Conservation (phyloP, 805 yeast genomes). For the Metschnikowia lochheadii region DNA sequence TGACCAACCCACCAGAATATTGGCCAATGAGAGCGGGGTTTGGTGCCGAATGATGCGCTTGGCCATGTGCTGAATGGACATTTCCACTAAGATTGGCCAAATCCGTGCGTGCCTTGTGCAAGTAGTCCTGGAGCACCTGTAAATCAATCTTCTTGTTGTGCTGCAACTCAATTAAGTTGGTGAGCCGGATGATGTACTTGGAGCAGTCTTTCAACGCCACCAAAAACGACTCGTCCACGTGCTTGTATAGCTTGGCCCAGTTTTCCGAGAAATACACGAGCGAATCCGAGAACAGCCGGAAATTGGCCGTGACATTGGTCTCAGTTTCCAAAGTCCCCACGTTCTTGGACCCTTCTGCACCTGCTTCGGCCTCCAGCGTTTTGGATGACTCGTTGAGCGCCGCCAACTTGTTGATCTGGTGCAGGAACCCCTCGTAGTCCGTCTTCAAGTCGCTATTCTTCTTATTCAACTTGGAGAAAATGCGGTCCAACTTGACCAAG, state of each 20-base stretch:
- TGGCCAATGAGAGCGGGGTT: conserved; percentile 25
- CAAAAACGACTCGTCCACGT: conserved; percentile 74
- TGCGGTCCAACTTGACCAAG: conserved; percentile 69
- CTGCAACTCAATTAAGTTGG: conserved; percentile 68
- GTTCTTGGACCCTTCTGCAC: conserved; percentile 4
- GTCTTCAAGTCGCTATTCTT: conserved; percentile 68
- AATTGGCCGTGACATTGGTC: conserved; percentile 21
- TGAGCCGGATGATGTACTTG: conserved; percentile 50
- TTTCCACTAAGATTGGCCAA: conserved; percentile 41
- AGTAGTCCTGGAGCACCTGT: conserved; percentile 79
- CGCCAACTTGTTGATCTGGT: conserved; percentile 66
- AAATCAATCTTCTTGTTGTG: conserved; percentile 90
- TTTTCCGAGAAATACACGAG: conserved; percentile 36
- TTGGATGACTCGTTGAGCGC: conserved; percentile 38
- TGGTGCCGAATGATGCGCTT: conserved; percentile 23
- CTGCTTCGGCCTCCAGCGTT: not conserved
- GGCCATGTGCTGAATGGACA: not conserved
- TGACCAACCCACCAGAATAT: conserved; percentile 33
- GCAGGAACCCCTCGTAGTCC: conserved; percentile 69
- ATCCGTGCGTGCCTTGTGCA: conserved; percentile 67
- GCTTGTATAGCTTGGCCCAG: conserved; percentile 40
- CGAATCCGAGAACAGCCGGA: conserved; percentile 35
- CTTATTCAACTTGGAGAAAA: conserved; percentile 67
- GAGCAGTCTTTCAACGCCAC: conserved; percentile 84
- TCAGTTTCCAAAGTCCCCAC: conserved; percentile 20